Evolutionary conservation across 352 stramenopile genomes (phyloP).

Genomic region (Globisporangium nunn): DNA sequence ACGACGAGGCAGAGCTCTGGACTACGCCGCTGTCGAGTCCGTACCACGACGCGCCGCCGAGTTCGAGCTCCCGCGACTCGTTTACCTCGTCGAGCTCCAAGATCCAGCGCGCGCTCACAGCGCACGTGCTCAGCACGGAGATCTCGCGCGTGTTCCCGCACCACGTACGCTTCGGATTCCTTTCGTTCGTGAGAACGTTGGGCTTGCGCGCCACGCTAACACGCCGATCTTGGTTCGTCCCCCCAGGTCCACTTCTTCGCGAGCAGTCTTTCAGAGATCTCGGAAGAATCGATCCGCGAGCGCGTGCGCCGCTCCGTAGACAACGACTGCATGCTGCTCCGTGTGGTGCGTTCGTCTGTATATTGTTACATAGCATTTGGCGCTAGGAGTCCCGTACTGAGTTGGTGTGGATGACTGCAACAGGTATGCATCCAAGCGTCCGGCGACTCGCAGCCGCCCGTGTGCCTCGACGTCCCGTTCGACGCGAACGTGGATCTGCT

Average conservation of each 20-base stretch:
- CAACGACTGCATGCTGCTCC: constrained; percentile 83
- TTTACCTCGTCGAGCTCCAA: constrained; percentile 61
- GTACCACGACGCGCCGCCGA: constrained; percentile 14
- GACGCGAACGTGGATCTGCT: constrained; percentile 69
- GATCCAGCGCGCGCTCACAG: constrained; percentile 68
- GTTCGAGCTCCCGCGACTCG: constrained; percentile 25
- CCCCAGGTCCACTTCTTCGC: constrained; percentile 82
- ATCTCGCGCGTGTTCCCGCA: constrained; percentile 86
- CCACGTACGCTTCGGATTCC: constrained; percentile 40
- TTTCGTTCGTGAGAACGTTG: background rate
- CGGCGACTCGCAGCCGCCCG: constrained; percentile 67
- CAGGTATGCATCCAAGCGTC: constrained; percentile 79
- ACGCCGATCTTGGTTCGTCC: background rate
- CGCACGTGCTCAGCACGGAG: constrained; percentile 75
- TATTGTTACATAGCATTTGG: background rate
- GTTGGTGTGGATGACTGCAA: background rate
- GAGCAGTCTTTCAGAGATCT: constrained; percentile 66
- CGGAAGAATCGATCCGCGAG: constrained; percentile 80
- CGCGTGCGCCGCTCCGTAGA: constrained; percentile 76
- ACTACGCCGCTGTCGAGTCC: constrained; percentile 28
- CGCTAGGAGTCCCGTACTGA: no score
- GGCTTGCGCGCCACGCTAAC: background rate
- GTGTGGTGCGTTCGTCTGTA: constrained; percentile 41
- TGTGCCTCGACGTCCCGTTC: constrained; percentile 79
- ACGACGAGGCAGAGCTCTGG: constrained; percentile 64